Evolutionary conservation across 179 eudicot species (phyloP), one percentile per base, ranked within the genome.

Genomic region (Gypsophila paniculata): DNA sequence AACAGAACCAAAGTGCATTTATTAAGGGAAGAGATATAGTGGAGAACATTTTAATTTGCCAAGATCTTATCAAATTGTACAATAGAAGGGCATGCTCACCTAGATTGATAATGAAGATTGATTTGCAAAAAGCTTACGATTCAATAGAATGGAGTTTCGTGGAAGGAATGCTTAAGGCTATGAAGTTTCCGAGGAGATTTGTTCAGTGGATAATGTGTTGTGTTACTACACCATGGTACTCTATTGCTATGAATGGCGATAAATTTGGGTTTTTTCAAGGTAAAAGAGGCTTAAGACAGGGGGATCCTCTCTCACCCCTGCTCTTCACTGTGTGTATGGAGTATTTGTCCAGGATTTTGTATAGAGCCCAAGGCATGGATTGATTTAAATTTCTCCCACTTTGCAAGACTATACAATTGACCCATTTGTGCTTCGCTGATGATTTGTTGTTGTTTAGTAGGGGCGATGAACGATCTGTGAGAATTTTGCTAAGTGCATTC

Each of bases 401-500:
- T 15, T 65, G 69, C 17, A n/a, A 38, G 4, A 39, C n/a, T 2
- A 25, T 65, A 1, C 1, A 22, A 39, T n/a, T 38, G 1, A 65
- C 6, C n/a, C 69, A 65, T 9, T 3, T 65, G 3, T 1, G 25
- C 11, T 65, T 65, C 21, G 69, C 69, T 0, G 69, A 65, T 65
- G 69, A 65, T 39, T 19, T 65, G 13, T 19, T 65, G 53, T 38
- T 65, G 69, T 65, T 65, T 6, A 6, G 65, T 61, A 61, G 15
- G 6, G 65, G 42, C 0, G n/a, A 61, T 61, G 11, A 2, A 6
- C 2, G 3, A 13, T 61, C 65, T 2, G 17, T 32, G 1, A 4
- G 12, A 1, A 1, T 26, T 2, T 0, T 61, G 4, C 5, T 13
- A 8, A 11, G 29, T 2, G 39, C 17, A 1, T 25, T 61, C 18